Conservation (phyloP, 2,329 filamentous ascomycete species). For the Colletotrichum magnum region DNA sequence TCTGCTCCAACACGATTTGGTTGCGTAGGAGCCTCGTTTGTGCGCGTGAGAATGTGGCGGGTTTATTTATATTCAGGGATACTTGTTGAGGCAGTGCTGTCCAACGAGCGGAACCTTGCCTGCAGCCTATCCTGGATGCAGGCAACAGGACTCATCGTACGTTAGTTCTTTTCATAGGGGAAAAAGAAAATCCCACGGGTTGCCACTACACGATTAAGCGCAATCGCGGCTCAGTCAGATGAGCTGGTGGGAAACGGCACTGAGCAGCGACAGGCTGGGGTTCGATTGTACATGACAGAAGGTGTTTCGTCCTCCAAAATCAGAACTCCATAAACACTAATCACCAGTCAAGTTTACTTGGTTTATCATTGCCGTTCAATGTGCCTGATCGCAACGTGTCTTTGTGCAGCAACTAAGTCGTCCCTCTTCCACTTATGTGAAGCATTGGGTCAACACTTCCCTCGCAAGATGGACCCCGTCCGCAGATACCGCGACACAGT, state of each 20-base stretch:
- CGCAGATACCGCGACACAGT: slow-evolving; percentile 14
- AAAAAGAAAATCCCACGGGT: too few relatives aligned
- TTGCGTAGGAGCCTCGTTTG: background rate
- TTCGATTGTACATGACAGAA: too few relatives aligned
- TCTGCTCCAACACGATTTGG: background rate
- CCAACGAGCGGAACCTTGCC: background rate
- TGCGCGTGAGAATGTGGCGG: background rate
- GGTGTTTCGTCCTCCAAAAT: too few relatives aligned
- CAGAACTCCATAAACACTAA: too few relatives aligned
- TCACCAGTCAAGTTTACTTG: too few relatives aligned
- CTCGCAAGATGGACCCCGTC: slow-evolving; percentile 18
- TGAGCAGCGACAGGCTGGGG: too few relatives aligned
- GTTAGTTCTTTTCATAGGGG: too few relatives aligned
- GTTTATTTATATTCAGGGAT: background rate
- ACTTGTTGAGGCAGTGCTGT: background rate
- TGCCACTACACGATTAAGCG: too few relatives aligned
- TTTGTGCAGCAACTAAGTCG: background rate
- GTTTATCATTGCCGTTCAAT: too few relatives aligned
- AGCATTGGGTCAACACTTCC: slow-evolving; percentile 16
- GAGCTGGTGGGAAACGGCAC: too few relatives aligned
- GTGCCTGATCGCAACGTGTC: background rate
- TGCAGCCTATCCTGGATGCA: background rate
- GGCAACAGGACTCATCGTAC: too few relatives aligned
- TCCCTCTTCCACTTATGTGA: background rate
- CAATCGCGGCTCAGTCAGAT: too few relatives aligned